Evolutionary conservation across 495 filamentous ascomycete species (phyloP), one percentile per base, ranked within the genome.

Genomic region (Hyaloscypha variabilis): DNA sequence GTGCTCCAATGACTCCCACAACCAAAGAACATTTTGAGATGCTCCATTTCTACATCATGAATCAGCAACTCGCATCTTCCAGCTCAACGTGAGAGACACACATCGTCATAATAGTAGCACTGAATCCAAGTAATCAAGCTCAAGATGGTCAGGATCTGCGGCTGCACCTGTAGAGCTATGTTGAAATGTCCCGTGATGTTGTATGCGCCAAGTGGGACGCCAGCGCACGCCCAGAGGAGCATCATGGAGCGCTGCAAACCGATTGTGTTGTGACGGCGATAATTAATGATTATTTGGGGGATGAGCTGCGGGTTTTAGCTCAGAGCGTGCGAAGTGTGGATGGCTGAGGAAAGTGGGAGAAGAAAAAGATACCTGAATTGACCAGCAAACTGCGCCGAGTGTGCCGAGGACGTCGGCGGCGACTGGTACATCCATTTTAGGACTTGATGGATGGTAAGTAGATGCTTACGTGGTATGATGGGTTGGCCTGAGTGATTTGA

Each of bases 231-330:
- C 87, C 87, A 90, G 21, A 88, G 75, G 21, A 89, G 76, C 86
- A 89, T 88, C 86, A 90, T 89, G 5, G 85, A 82, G 0, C 79
- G 77, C 59, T 88, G 87, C 0, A 90, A 72, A 13, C 87, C 86
- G 36, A 75, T 78, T 0, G 86, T 85, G 74, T 86, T 74, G 64
- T 88, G 84, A 25, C 86, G 74, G 23, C 81, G 79, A 65, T 87
- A 85, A 71, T 90, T 90, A 67, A 88, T 82, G 25, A 86, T 70
- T 58, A 89, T 87, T 72, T 90, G 87, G 6, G 87, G 87, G 30
- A 89, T 76, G 31, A 90, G 79, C 82, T 90, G 73, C 6, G 60
- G 6, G 39, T 28, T 31, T 36, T 56, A 53, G 31, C 58, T 60
- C n/a, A n/a, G n/a, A n/a, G n/a, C n/a, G n/a, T n/a, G n/a, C n/a